A percentile compares a stretch with the other conserved stretches of the same genome.
Evolutionary conservation across 176 grass and related monocot genomes (phyloP).

Genomic region (Themeda triandra): DNA sequence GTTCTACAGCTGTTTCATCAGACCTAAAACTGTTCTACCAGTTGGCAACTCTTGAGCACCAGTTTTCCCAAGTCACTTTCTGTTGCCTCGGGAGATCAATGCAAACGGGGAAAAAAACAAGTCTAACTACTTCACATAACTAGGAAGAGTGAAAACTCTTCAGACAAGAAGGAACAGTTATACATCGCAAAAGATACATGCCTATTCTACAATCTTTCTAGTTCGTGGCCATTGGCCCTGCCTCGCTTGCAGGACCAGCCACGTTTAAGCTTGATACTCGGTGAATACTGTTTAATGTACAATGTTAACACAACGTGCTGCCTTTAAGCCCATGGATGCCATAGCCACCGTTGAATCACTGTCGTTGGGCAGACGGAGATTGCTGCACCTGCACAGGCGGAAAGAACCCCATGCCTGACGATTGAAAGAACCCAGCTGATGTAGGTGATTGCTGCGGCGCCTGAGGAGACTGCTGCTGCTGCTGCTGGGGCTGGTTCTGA

Average conservation of each 20-base stretch:
- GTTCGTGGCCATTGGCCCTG: constrained; percentile 32
- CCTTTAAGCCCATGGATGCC: constrained; percentile 14
- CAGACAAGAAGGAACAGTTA: constrained; percentile 36
- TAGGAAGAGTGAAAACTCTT: constrained; percentile 7
- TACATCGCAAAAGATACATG: constrained; percentile 30
- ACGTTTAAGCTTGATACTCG: constrained; percentile 3
- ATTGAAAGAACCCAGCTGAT: constrained; percentile 60
- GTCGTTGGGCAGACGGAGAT: constrained; percentile 64
- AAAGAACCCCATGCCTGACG: constrained; percentile 65
- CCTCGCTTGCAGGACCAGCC: constrained; percentile 19
- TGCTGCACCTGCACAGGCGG: constrained; percentile 67
- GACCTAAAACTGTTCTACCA: constrained; percentile 4
- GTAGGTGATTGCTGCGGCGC: constrained; percentile 45
- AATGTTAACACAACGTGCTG: constrained; percentile 48
- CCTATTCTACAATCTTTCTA: constrained; percentile 47
- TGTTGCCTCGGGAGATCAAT: constrained; percentile 17
- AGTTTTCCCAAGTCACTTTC: not conserved
- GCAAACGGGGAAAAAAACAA: not conserved
- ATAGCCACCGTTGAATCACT: constrained; percentile 35
- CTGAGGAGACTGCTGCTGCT: constrained; percentile 61
- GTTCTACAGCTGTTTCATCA: constrained; percentile 5
- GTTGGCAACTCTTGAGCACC: constrained; percentile 3
- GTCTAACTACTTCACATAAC: constrained; percentile 34
- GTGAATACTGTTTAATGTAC: constrained; percentile 57
- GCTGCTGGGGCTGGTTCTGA: constrained; percentile 54